These are phyloP conservation scores for Ophiosphaerella herpotricha DNA, from an alignment of 2,329 filamentous ascomycete genomes.

Conservation along the genomic window DNA sequence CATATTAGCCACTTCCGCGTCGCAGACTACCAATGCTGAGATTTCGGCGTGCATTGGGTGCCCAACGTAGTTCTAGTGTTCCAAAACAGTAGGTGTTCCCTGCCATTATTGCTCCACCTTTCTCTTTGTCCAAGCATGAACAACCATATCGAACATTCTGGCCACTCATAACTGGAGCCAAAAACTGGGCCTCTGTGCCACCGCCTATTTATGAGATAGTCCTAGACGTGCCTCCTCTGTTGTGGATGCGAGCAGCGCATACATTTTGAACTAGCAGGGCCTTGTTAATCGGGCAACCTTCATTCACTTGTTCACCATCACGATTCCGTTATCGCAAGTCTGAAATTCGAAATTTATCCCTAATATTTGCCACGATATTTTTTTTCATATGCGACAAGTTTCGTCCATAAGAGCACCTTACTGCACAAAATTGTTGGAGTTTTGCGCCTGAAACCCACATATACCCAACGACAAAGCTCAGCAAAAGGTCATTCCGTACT, in stretches of 20 bases:
- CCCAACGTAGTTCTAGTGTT: constrained; percentile 24
- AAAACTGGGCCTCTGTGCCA: constrained; percentile 27
- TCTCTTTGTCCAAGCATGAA: constrained; percentile 31
- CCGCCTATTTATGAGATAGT: constrained; percentile 18
- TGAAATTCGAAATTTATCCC: not conserved
- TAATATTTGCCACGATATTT: not conserved
- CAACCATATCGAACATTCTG: constrained; percentile 38
- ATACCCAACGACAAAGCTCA: constrained; percentile 21
- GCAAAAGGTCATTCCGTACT: constrained; percentile 18
- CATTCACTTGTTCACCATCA: constrained; percentile 3
- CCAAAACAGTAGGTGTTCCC: constrained; percentile 22
- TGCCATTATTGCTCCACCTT: constrained; percentile 27
- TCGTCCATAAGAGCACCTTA: not conserved
- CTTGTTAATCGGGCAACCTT: constrained; percentile 9
- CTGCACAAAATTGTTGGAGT: not conserved
- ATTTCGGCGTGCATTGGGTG: constrained; percentile 20
- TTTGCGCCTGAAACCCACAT: constrained; percentile 18
- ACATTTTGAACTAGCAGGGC: not conserved
- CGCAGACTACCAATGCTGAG: constrained; percentile 18
- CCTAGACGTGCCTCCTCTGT: constrained; percentile 13
- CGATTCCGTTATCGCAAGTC: not conserved
- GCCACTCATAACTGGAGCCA: constrained; percentile 26
- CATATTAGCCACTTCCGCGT: constrained; percentile 34
- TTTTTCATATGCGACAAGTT: not conserved
- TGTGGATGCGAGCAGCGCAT: constrained; percentile 16